phyloP scores from a whole-genome alignment of 129 eudicot species.

The Ambrosia trifida region DNA sequence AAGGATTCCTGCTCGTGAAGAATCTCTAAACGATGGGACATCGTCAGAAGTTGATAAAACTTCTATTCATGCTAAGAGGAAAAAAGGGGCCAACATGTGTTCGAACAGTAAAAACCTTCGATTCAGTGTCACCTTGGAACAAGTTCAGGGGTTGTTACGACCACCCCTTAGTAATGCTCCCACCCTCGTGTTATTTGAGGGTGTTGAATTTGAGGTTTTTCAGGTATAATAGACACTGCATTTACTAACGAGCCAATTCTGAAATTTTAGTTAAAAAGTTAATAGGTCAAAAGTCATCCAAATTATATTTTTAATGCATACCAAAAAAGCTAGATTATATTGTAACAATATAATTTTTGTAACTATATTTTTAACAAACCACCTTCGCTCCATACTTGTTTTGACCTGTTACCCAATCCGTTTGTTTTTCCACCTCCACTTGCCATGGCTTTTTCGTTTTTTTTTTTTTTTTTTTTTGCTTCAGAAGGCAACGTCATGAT shows the following conservation, averaged over 20 bases:
- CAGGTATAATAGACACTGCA: constrained; percentile 56
- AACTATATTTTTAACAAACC: no score
- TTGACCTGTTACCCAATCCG: neutral
- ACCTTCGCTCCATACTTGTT: neutral
- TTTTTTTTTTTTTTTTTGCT: neutral
- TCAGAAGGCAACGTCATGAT: constrained; percentile 11
- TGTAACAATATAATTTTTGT: neutral
- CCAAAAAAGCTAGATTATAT: neutral
- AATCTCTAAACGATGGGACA: constrained; percentile 31
- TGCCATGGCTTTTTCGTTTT: neutral
- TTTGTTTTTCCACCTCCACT: neutral
- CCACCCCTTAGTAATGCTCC: constrained; percentile 52
- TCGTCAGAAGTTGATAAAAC: constrained; percentile 37
- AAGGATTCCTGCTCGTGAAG: constrained; percentile 29
- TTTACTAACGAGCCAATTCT: neutral
- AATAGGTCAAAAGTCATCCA: neutral
- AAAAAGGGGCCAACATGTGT: constrained; percentile 49
- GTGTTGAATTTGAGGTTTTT: constrained; percentile 69
- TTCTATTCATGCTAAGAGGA: constrained; percentile 48
- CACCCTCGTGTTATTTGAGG: constrained; percentile 53
- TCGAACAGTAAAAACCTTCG: constrained; percentile 47
- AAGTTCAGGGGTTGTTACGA: constrained; percentile 68
- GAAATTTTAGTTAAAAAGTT: neutral
- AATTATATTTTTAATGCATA: neutral
- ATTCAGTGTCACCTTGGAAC: constrained; percentile 58